Conservation (phyloP, 208 protist genomes). For the Trypanosoma vivax region DNA sequence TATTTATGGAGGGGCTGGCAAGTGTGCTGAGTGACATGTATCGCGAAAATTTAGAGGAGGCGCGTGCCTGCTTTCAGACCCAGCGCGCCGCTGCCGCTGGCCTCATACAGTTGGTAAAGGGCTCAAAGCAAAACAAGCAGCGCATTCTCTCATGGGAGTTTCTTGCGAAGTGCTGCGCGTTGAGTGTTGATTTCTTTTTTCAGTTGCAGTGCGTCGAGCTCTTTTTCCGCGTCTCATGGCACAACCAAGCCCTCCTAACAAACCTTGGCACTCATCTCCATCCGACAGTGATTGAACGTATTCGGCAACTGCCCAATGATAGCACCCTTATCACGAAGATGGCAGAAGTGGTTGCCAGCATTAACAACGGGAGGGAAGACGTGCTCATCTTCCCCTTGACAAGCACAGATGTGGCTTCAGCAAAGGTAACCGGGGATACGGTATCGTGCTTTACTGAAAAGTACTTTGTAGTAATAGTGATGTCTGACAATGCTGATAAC, state of each 20-base stretch:
- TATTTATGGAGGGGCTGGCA: slow-evolving; percentile 70
- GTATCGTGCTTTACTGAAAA: slow-evolving; percentile 76
- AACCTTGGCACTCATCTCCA: slow-evolving; percentile 32
- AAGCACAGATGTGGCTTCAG: slow-evolving; percentile 58
- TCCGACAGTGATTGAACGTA: slow-evolving; percentile 27
- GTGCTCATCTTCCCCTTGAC: slow-evolving; percentile 61
- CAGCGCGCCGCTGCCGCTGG: slow-evolving; percentile 71
- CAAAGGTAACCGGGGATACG: slow-evolving; percentile 48
- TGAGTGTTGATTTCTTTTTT: slow-evolving; percentile 85
- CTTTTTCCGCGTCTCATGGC: slow-evolving; percentile 76
- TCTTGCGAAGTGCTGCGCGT: slow-evolving; percentile 57
- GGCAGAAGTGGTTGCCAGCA: slow-evolving; percentile 54
- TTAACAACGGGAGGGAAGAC: slow-evolving; percentile 52
- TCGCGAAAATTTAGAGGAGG: slow-evolving; percentile 31
- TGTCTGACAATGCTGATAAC: slow-evolving; percentile 72
- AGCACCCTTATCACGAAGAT: slow-evolving; percentile 62
- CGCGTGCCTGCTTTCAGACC: slow-evolving; percentile 42
- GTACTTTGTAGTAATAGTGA: slow-evolving; percentile 80
- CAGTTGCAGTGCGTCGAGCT: slow-evolving; percentile 89
- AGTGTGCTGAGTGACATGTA: slow-evolving; percentile 58
- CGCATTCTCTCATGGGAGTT: slow-evolving; percentile 68
- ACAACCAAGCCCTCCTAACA: slow-evolving; percentile 50
- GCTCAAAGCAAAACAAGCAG: slow-evolving; percentile 82
- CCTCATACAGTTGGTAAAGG: slow-evolving; percentile 89
- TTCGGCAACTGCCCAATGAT: slow-evolving; percentile 67